A percentile compares a stretch with the other conserved stretches of the same genome.
phyloP scores from a whole-genome alignment of 2,329 filamentous ascomycete species.

The Coccinonectria pachysandricola region DNA sequence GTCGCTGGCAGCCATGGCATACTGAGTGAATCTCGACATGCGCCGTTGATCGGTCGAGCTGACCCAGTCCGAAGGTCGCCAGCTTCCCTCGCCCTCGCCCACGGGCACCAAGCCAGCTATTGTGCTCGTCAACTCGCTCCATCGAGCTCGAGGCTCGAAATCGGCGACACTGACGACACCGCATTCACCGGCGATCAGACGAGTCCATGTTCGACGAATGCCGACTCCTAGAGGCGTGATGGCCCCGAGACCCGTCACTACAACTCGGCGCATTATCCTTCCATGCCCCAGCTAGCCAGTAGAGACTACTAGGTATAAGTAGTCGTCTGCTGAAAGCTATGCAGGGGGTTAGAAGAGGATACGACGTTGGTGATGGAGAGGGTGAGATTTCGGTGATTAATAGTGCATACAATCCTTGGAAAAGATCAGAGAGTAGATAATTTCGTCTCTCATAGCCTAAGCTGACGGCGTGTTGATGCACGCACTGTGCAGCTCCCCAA shows the following conservation, averaged over 20 bases:
- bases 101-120: slow-evolving; percentile 74
- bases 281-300: slow-evolving; percentile 25
- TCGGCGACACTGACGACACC: slow-evolving; percentile 67
- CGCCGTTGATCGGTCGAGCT: slow-evolving; percentile 50
- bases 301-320: too few relatives aligned
- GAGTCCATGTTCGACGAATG: slow-evolving; percentile 65
- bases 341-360: too few relatives aligned
- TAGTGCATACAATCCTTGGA: too few relatives aligned
- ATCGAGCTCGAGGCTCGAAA: slow-evolving; percentile 45
- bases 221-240: slow-evolving; percentile 78
- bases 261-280: slow-evolving; percentile 57
- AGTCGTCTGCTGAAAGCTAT: too few relatives aligned
- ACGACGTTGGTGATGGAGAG: too few relatives aligned
- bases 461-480: too few relatives aligned
- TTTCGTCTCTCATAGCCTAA: too few relatives aligned
- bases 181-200: slow-evolving; percentile 67
- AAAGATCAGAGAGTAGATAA: too few relatives aligned
- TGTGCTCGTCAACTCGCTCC: slow-evolving; percentile 68
- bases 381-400: too few relatives aligned
- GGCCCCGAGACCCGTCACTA: slow-evolving; percentile 74
- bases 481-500: too few relatives aligned
- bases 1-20: slow-evolving; percentile 74
- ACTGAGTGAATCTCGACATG: slow-evolving; percentile 88
- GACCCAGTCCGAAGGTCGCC: slow-evolving; percentile 46
- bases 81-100: slow-evolving; percentile 30